phyloP scores from a whole-genome alignment of 352 stramenopile species.

The Phytophthora sansomeana region DNA sequence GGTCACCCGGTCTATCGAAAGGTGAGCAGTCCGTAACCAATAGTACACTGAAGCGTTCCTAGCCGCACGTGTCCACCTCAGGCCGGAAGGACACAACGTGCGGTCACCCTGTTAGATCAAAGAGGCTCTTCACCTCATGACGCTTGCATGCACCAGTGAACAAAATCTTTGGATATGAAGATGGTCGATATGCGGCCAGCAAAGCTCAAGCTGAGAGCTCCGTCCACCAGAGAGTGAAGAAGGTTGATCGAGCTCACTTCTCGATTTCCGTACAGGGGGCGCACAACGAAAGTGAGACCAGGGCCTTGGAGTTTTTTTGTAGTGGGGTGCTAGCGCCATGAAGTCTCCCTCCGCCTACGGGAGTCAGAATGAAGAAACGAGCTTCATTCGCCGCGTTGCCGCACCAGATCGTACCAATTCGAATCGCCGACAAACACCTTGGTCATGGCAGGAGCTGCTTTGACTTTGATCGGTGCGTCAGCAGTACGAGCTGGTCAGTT shows the following conservation, averaged over 20 bases:
- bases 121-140: constrained; percentile 11
- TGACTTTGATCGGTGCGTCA: constrained; percentile 48
- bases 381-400: constrained; percentile 64
- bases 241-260: constrained; percentile 28
- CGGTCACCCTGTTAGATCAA: constrained; percentile 17
- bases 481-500: constrained; percentile 24
- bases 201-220: constrained; percentile 7
- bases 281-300: neutral
- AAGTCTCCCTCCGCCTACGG: constrained; percentile 64
- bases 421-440: constrained; percentile 51
- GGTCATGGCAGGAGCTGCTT: constrained; percentile 44
- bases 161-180: constrained; percentile 30
- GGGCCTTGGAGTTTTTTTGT: too few relatives aligned
- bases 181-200: constrained; percentile 22
- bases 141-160: constrained; percentile 13
- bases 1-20: constrained; percentile 36
- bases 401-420: constrained; percentile 47
- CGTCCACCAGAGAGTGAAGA: constrained; percentile 10
- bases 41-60: neutral
- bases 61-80: neutral
- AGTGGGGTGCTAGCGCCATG: constrained; percentile 40
- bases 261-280: constrained; percentile 50
- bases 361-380: constrained; percentile 65
- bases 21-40: constrained; percentile 1
- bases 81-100: constrained; percentile 8